A percentile compares a stretch with the other conserved stretches of the same genome.
Evolutionary conservation across 2,329 filamentous ascomycete genomes (phyloP).

Genomic region (Samsoniella hepiali): DNA sequence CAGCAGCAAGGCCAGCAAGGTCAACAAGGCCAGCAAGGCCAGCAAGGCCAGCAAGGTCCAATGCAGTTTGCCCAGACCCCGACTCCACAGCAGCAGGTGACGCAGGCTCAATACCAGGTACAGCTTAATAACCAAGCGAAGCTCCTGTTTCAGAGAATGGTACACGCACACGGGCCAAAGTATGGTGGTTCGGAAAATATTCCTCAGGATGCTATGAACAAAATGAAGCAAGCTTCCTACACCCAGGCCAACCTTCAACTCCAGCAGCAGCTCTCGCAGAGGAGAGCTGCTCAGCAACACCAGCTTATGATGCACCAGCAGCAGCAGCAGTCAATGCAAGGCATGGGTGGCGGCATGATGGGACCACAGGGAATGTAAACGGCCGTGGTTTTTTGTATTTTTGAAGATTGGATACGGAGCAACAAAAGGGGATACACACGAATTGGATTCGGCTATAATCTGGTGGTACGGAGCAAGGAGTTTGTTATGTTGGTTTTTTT

Average conservation of each 20-base stretch:
- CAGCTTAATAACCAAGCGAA: constrained; percentile 35
- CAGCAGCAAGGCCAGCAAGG: constrained; percentile 28
- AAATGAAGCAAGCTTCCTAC: constrained; percentile 43
- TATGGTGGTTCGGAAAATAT: constrained; percentile 44
- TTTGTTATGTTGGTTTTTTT: constrained; percentile 1
- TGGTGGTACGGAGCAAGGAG: constrained; percentile 14
- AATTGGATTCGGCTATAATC: constrained; percentile 4
- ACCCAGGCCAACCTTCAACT: constrained; percentile 30
- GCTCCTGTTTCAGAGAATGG: constrained; percentile 38
- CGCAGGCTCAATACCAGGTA: constrained; percentile 26
- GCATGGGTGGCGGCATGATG: constrained; percentile 57
- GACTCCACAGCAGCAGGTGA: neutral
- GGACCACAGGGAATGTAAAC: constrained; percentile 46
- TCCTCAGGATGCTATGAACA: constrained; percentile 43
- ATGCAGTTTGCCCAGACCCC: constrained; percentile 22
- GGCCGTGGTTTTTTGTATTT: neutral
- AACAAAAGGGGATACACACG: constrained; percentile 10
- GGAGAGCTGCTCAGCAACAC: constrained; percentile 29
- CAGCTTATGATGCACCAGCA: constrained; percentile 35
- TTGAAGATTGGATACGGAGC: constrained; percentile 17
- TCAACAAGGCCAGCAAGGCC: constrained; percentile 30
- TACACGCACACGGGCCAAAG: constrained; percentile 33
- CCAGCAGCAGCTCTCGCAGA: constrained; percentile 31
- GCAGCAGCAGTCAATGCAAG: constrained; percentile 46
- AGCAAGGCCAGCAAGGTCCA: constrained; percentile 28